phyloP scores from a whole-genome alignment of 306 rosid species.

The Prunus salicina region DNA sequence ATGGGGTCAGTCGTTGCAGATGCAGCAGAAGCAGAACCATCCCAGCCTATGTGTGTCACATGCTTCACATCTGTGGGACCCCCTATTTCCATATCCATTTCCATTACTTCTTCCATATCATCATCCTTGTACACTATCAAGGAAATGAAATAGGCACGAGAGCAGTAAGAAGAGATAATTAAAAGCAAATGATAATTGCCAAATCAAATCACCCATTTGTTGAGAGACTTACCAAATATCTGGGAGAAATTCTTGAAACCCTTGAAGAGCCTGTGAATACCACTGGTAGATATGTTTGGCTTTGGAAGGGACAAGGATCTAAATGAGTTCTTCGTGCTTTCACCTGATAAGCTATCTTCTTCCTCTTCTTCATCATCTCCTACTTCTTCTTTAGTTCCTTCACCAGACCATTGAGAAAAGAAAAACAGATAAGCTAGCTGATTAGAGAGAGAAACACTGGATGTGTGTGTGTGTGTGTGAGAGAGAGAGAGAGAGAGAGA shows the following conservation, averaged over 20 bases:
- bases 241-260: conserved; percentile 91
- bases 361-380: conserved; percentile 32
- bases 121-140: conserved; percentile 64
- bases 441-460: not conserved
- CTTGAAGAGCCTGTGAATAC: conserved; percentile 64
- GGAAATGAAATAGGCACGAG: not conserved
- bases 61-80: conserved; percentile 92
- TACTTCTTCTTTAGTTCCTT: conserved; percentile 44
- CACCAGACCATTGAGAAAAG: conserved; percentile 1
- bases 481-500: conserved; percentile 4
- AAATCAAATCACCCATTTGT: not conserved
- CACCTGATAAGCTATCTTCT: conserved; percentile 45
- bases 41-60: conserved; percentile 94
- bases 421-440: not conserved
- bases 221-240: conserved; percentile 60
- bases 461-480: not conserved
- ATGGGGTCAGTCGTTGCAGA: conserved; percentile 25
- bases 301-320: conserved; percentile 49
- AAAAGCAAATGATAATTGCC: not conserved
- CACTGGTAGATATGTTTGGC: conserved; percentile 50
- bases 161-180: not conserved
- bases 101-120: conserved; percentile 42
- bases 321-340: conserved; percentile 56
- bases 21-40: conserved; percentile 36
- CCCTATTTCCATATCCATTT: conserved; percentile 86